These are phyloP conservation scores for Golovinomyces cichoracearum DNA, from an alignment of 2,329 filamentous ascomycete genomes.

Conservation along the genomic window DNA sequence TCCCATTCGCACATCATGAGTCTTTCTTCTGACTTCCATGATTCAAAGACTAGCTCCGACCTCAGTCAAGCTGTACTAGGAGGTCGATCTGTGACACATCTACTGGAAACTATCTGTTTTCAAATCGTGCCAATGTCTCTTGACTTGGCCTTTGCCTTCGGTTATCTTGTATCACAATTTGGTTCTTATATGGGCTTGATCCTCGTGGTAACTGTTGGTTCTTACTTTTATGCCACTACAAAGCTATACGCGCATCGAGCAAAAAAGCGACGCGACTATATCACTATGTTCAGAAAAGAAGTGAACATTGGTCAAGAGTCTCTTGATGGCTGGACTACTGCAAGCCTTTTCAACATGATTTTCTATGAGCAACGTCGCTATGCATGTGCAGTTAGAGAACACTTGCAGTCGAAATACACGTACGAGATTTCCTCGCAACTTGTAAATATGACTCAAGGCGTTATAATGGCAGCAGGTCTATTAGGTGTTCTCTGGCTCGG, in stretches of 20 bases:
- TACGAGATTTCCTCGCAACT: conserved; percentile 52
- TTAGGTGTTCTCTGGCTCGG: conserved; percentile 46
- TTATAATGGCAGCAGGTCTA: conserved; percentile 55
- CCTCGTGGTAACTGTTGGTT: conserved; percentile 73
- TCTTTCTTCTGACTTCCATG: conserved; percentile 83
- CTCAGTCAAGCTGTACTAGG: conserved; percentile 90
- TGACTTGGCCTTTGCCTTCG: conserved; percentile 64
- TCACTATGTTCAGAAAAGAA: conserved; percentile 80
- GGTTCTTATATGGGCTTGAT: conserved; percentile 79
- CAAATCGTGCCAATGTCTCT: conserved; percentile 86
- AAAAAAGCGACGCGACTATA: conserved; percentile 76
- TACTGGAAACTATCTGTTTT: conserved; percentile 89
- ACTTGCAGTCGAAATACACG: conserved; percentile 48
- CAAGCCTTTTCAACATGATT: conserved; percentile 76
- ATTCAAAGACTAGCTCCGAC: conserved; percentile 89
- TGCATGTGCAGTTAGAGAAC: conserved; percentile 40
- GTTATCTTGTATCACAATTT: conserved; percentile 52
- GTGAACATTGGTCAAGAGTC: conserved; percentile 97
- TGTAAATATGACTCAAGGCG: conserved; percentile 58
- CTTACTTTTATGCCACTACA: conserved; percentile 89
- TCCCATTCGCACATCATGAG: conserved; percentile 94
- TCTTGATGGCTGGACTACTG: conserved; percentile 92
- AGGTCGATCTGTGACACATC: conserved; percentile 83
- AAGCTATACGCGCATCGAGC: conserved; percentile 84
- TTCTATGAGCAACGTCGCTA: conserved; percentile 54